These are phyloP conservation scores for Globisporangium irregulare DNA, from an alignment of 352 stramenopile species.

Conservation along the genomic window DNA sequence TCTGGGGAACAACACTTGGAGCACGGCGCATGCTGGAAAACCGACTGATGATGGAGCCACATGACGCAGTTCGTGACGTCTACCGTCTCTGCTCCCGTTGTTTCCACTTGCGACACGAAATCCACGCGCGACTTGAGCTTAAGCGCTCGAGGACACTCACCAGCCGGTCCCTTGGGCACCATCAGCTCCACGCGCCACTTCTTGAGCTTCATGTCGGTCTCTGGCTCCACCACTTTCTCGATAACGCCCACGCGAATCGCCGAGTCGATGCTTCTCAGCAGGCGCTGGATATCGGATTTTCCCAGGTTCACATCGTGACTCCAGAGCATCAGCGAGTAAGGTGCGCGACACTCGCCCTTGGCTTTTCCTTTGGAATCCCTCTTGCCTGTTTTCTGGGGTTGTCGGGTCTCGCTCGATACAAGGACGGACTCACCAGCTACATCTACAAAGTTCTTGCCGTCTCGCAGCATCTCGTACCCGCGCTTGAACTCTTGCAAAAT, in stretches of 20 bases:
- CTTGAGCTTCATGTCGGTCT: constrained; percentile 18
- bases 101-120: constrained; percentile 30
- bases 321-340: constrained; percentile 34
- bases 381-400: background rate
- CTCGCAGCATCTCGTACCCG: constrained; percentile 41
- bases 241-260: constrained; percentile 38
- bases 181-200: constrained; percentile 39
- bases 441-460: constrained; percentile 48
- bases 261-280: constrained; percentile 36
- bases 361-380: constrained; percentile 18
- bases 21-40: constrained; percentile 18
- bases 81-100: constrained; percentile 8
- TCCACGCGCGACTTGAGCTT: constrained; percentile 36
- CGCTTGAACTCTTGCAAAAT: constrained; percentile 68
- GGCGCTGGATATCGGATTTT: constrained; percentile 24
- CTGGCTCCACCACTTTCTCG: constrained; percentile 8
- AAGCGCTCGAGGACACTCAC: constrained; percentile 32
- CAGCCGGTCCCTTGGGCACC: constrained; percentile 4
- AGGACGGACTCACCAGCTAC: constrained; percentile 22
- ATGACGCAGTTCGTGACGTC: constrained; percentile 11
- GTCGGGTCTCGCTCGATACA: background rate
- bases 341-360: constrained; percentile 6
- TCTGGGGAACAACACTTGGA: constrained; percentile 13
- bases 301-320: constrained; percentile 35
- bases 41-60: constrained; percentile 48